Percentiles rank a stretch among this genome's conserved stretches.
These are phyloP conservation scores for Phytophthora constricta DNA, from an alignment of 352 stramenopile genomes.

Conservation along the genomic window DNA sequence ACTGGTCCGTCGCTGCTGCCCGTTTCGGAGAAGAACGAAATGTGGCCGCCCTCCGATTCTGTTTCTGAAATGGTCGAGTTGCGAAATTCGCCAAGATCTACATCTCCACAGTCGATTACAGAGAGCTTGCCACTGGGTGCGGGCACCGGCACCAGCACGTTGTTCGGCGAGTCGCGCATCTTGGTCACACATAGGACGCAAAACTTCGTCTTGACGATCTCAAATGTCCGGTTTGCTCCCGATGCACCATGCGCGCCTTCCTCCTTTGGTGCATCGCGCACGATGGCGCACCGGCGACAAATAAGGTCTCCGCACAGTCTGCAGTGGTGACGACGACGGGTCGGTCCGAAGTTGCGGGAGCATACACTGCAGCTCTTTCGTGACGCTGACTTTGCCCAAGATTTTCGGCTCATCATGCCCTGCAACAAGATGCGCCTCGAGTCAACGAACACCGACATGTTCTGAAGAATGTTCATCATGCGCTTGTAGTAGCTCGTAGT, in stretches of 20 bases:
- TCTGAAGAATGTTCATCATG: conserved; percentile 67
- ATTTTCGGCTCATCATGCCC: conserved; percentile 48
- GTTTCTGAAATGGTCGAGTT: conserved; percentile 52
- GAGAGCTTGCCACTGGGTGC: conserved; percentile 32
- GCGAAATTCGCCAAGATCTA: conserved; percentile 27
- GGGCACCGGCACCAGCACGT: conserved; percentile 28
- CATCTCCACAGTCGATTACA: conserved; percentile 26
- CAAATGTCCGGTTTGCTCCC: conserved; percentile 48
- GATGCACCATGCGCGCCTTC: conserved; percentile 7
- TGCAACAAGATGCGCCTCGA: conserved; percentile 63
- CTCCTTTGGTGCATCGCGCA: conserved; percentile 55
- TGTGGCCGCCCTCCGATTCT: conserved; percentile 52
- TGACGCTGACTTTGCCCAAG: conserved; percentile 56
- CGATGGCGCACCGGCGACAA: conserved; percentile 71
- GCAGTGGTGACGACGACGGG: conserved; percentile 77
- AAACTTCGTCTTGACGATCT: conserved; percentile 74
- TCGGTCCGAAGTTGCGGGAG: conserved; percentile 62
- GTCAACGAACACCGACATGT: conserved; percentile 68
- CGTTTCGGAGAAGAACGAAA: conserved; percentile 45
- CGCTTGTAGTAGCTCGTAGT: conserved; percentile 53
- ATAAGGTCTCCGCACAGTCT: conserved; percentile 83
- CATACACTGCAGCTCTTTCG: conserved; percentile 71
- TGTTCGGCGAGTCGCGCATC: conserved; percentile 47
- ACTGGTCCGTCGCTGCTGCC: conserved; percentile 29
- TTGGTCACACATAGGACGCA: conserved; percentile 70